Conservation (phyloP, 2,329 filamentous ascomycete genomes). For the Colletotrichum cereale region DNA sequence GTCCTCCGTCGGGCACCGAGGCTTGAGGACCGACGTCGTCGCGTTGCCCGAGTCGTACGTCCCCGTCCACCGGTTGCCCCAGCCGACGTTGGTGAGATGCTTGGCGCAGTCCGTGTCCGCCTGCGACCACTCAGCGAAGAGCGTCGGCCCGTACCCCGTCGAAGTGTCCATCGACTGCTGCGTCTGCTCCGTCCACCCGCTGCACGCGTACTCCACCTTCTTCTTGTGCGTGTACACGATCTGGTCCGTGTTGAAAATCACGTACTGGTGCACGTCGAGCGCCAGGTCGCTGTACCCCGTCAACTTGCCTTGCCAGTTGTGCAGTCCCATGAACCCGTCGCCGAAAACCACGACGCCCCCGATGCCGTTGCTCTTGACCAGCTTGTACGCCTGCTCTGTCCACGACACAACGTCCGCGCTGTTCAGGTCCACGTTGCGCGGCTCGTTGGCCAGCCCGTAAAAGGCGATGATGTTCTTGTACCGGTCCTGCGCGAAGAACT, state of each 20-base stretch:
- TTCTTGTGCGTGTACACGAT: slow-evolving; percentile 84
- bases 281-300: slow-evolving; percentile 78
- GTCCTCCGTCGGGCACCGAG: slow-evolving; percentile 79
- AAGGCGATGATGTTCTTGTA: slow-evolving; percentile 94
- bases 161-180: slow-evolving; percentile 76
- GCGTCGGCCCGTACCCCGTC: slow-evolving; percentile 90
- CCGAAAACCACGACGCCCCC: slow-evolving; percentile 83
- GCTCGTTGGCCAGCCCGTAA: slow-evolving; percentile 96
- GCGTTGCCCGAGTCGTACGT: slow-evolving; percentile 79
- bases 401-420: slow-evolving; percentile 78
- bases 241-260: slow-evolving; percentile 94
- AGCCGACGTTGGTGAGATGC: slow-evolving; percentile 89
- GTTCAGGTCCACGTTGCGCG: slow-evolving; percentile 83
- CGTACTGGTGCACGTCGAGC: slow-evolving; percentile 98
- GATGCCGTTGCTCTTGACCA: slow-evolving; percentile 83
- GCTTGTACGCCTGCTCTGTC: slow-evolving; percentile 79
- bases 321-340: slow-evolving; percentile 92
- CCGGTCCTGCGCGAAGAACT: slow-evolving; percentile 92
- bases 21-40: slow-evolving; percentile 72
- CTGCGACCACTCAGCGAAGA: slow-evolving; percentile 97
- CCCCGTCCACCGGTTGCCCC: slow-evolving; percentile 92
- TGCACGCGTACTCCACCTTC: slow-evolving; percentile 90
- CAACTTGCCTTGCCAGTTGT: slow-evolving; percentile 90
- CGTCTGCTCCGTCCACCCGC: slow-evolving; percentile 87
- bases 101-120: slow-evolving; percentile 94